Percentiles rank a stretch among this genome's conserved stretches.
Conservation (phyloP, 805 yeast genomes). For the Alloascoidea africana region DNA sequence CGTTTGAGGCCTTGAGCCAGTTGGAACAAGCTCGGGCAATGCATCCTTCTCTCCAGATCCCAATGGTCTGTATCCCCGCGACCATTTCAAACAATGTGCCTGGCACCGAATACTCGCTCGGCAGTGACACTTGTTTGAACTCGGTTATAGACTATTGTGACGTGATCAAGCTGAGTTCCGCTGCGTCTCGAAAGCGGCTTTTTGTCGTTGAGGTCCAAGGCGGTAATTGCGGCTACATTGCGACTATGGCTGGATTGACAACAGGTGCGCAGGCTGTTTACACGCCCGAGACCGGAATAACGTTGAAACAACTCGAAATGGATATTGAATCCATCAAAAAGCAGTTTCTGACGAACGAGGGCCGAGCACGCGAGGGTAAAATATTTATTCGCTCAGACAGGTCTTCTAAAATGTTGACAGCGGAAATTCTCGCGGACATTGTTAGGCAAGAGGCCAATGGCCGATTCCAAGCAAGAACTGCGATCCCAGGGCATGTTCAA, state of each 20-base stretch:
- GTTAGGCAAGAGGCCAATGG: conserved; percentile 66
- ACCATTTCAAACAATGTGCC: conserved; percentile 97
- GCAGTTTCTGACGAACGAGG: conserved; percentile 58
- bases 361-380: conserved; percentile 74
- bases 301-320: conserved; percentile 50
- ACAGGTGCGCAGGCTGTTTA: conserved; percentile 88
- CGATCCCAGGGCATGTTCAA: conserved; percentile 96
- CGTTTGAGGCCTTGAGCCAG: conserved; percentile 70
- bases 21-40: conserved; percentile 58
- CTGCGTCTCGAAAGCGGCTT: conserved; percentile 85
- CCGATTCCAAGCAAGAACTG: conserved; percentile 80
- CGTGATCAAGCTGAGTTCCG: conserved; percentile 85
- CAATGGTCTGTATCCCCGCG: conserved; percentile 87
- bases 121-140: conserved; percentile 92
- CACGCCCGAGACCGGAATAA: conserved; percentile 75
- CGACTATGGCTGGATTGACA: conserved; percentile 69
- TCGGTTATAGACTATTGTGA: conserved; percentile 87
- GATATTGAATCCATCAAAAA: conserved; percentile 60
- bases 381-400: conserved; percentile 71
- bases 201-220: conserved; percentile 98
- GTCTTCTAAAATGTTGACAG: conserved; percentile 73
- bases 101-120: conserved; percentile 94
- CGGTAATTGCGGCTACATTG: conserved; percentile 90
- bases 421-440: conserved; percentile 71
- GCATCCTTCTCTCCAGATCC: conserved; percentile 88